Conservation (phyloP, 108 stramenopile genomes). For the Pseudonitzschia pungens region DNA sequence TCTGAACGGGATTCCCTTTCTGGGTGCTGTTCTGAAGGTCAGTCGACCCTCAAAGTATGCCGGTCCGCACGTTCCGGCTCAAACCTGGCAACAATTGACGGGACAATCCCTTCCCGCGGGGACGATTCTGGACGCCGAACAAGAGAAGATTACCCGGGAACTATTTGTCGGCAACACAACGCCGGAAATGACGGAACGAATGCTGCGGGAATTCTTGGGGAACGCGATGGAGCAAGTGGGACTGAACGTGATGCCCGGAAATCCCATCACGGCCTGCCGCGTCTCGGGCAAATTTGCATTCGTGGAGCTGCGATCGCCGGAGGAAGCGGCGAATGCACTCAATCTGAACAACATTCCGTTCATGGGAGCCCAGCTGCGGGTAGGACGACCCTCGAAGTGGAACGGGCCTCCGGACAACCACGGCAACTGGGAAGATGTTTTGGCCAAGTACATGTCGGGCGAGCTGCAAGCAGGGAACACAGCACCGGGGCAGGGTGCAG, state of each 20-base stretch:
- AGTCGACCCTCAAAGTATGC: conserved; percentile 89
- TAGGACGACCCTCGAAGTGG: conserved; percentile 91
- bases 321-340: conserved; percentile 89
- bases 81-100: conserved; percentile 90
- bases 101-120: conserved; percentile 71
- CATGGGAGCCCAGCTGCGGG: conserved; percentile 81
- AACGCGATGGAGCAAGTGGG: conserved; percentile 88
- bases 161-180: conserved; percentile 93
- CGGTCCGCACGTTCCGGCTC: conserved; percentile 63
- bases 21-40: conserved; percentile 84
- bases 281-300: conserved; percentile 93
- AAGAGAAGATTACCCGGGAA: conserved; percentile 85
- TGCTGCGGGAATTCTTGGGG: conserved; percentile 82
- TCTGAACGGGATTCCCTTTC: conserved; percentile 90
- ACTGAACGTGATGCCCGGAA: conserved; percentile 74
- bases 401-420: conserved; percentile 82
- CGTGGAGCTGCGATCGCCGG: conserved; percentile 78
- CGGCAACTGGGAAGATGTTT: conserved; percentile 94
- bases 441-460: conserved; percentile 89
- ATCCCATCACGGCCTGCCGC: conserved; percentile 84
- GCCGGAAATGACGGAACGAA: conserved; percentile 89
- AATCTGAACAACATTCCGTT: conserved; percentile 95
- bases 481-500: conserved; percentile 28
- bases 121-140: conserved; percentile 51
- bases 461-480: conserved; percentile 57